A percentile compares a stretch with the other conserved stretches of the same genome.
Evolutionary conservation across 257 asterid species (phyloP).

Genomic region (Gentiana macrophylla): DNA sequence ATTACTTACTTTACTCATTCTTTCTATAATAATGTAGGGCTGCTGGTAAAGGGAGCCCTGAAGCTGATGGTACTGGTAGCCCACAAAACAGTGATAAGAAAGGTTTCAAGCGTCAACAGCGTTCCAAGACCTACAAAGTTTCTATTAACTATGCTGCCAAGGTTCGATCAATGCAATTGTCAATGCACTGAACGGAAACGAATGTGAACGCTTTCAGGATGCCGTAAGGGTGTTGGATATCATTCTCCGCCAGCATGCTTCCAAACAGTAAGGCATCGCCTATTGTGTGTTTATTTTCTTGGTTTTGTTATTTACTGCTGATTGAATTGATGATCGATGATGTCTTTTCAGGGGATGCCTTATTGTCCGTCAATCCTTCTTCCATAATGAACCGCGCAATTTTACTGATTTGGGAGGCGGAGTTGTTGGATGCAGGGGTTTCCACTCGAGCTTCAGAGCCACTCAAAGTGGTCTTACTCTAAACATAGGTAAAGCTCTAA

Average conservation of each 20-base stretch:
- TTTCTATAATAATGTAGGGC: constrained; percentile 17
- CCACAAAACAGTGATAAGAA: constrained; percentile 28
- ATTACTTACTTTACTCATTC: neutral
- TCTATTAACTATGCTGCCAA: constrained; percentile 50
- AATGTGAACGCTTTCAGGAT: constrained; percentile 59
- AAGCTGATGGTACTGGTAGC: constrained; percentile 19
- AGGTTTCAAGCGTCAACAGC: constrained; percentile 33
- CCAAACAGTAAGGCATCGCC: constrained; percentile 31
- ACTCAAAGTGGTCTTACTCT: constrained; percentile 78
- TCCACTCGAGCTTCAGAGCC: constrained; percentile 50
- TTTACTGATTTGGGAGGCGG: constrained; percentile 90
- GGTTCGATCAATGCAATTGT: constrained; percentile 49
- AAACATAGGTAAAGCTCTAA: constrained; percentile 34
- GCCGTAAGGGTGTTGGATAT: constrained; percentile 66
- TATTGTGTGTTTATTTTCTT: neutral
- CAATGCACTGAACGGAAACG: constrained; percentile 41
- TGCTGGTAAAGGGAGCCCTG: constrained; percentile 25
- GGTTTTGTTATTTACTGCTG: neutral
- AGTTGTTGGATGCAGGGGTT: constrained; percentile 44
- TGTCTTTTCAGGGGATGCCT: constrained; percentile 17
- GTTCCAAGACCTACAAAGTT: constrained; percentile 44
- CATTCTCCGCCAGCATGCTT: constrained; percentile 55
- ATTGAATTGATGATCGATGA: constrained; percentile 26
- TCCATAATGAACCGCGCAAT: constrained; percentile 2
- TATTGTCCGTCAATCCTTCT: constrained; percentile 4